A percentile compares a stretch with the other conserved stretches of the same genome.
These are phyloP conservation scores for Musa itinerans DNA, from an alignment of 176 grass and related monocot species.

Conservation along the genomic window DNA sequence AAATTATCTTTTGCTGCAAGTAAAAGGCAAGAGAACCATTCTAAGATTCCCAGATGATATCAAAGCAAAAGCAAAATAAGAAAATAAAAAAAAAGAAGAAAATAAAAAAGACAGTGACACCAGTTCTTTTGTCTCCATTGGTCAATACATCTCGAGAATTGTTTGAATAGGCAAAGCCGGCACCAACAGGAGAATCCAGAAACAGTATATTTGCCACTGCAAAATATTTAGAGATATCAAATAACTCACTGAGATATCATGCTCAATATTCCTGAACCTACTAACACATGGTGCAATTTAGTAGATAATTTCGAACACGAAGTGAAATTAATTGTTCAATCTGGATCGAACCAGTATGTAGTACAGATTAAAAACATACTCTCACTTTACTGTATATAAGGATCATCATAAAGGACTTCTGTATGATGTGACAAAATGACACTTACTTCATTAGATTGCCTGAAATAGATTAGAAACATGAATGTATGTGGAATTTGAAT, in stretches of 20 bases:
- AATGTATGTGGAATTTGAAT: too few species aligned
- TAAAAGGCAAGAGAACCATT: neutral
- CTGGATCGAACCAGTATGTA: neutral
- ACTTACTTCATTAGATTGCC: too few species aligned
- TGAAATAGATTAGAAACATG: too few species aligned
- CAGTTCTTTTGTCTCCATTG: constrained; percentile 86
- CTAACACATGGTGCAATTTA: neutral
- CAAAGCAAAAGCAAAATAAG: neutral
- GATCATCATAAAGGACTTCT: neutral
- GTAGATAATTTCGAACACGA: neutral
- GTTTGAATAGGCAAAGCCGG: constrained; percentile 97
- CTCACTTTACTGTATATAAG: neutral
- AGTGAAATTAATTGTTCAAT: too few species aligned
- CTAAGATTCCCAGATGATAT: neutral
- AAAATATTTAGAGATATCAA: constrained; percentile 12
- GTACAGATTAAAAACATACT: neutral
- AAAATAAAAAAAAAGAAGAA: neutral
- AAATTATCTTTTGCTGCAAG: constrained; percentile 65
- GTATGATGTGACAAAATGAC: too few species aligned
- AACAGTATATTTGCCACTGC: constrained; percentile 91
- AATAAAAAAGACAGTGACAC: constrained; percentile 25
- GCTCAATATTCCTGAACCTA: too few species aligned
- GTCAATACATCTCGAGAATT: constrained; percentile 51
- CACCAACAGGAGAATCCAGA: constrained; percentile 86
- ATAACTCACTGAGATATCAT: too few species aligned